Conservation (phyloP, 176 grass and related monocot genomes). For the Ananas comosus region DNA sequence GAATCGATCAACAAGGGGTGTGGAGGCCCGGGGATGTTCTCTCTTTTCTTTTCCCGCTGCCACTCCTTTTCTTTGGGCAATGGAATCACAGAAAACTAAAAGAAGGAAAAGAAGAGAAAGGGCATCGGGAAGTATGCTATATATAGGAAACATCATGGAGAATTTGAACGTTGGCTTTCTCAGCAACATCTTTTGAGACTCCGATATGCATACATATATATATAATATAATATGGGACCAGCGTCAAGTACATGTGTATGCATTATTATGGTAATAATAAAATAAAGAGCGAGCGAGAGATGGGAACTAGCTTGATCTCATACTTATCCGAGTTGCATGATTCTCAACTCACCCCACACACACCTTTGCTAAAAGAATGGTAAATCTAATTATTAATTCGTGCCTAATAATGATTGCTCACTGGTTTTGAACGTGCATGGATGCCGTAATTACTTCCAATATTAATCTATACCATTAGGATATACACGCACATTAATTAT, state of each 20-base stretch:
- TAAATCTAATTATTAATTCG: too few species aligned
- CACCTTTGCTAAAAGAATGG: too few species aligned
- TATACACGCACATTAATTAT: too few species aligned
- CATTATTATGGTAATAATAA: background rate
- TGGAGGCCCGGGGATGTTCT: slow-evolving; percentile 8
- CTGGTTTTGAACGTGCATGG: too few species aligned
- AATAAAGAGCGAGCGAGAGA: background rate
- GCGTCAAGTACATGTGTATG: background rate
- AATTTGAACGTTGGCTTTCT: slow-evolving; percentile 8
- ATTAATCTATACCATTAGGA: too few species aligned
- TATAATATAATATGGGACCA: background rate
- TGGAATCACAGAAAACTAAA: slow-evolving; percentile 24
- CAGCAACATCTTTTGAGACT: slow-evolving; percentile 12
- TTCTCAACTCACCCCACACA: too few species aligned
- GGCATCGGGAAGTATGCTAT: slow-evolving; percentile 1
- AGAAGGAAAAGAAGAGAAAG: slow-evolving; percentile 12
- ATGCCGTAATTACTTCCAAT: too few species aligned
- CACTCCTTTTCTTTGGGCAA: background rate
- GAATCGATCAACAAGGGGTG: background rate
- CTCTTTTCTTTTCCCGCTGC: slow-evolving; percentile 6
- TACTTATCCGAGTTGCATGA: too few species aligned
- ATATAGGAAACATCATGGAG: background rate
- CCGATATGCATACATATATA: background rate
- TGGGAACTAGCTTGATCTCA: too few species aligned
- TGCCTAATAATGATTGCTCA: too few species aligned